Conservation (phyloP, 1,284 basidiomycete species). For the Meripilus lineatus region DNA sequence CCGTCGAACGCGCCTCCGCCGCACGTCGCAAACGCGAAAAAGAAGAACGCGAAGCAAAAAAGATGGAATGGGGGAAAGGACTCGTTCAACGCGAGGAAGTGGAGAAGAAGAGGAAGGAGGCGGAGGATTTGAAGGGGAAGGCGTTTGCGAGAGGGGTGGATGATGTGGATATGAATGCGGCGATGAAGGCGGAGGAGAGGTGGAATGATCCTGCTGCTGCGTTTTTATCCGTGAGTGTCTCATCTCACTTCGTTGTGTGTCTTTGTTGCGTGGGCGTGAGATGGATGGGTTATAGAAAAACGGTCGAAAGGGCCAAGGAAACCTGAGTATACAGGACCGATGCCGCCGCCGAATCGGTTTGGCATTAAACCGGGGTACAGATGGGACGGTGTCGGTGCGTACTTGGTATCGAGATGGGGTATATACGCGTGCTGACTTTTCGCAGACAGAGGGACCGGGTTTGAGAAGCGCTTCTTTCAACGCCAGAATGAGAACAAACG, state of each 20-base stretch:
- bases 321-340: constrained; percentile 85
- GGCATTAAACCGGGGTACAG: constrained; percentile 92
- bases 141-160: constrained; percentile 79
- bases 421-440: constrained; percentile 2
- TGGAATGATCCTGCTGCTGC: constrained; percentile 96
- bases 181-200: constrained; percentile 71
- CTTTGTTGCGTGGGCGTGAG: too few species aligned
- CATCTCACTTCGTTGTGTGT: not conserved
- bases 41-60: constrained; percentile 81
- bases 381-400: constrained; percentile 94
- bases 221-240: constrained; percentile 75
- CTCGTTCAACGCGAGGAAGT: constrained; percentile 80
- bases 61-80: constrained; percentile 97
- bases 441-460: constrained; percentile 87
- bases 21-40: constrained; percentile 71
- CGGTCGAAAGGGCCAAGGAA: constrained; percentile 66
- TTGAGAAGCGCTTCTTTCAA: constrained; percentile 91
- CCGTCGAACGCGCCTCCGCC: constrained; percentile 79
- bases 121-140: constrained; percentile 61
- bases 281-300: constrained; percentile 76
- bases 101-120: constrained; percentile 57
- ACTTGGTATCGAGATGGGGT: not conserved
- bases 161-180: constrained; percentile 82
- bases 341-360: constrained; percentile 92
- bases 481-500: constrained; percentile 71